Evolutionary conservation across 2,329 filamentous ascomycete species (phyloP).

Genomic region (Juglanconis juglandina): DNA sequence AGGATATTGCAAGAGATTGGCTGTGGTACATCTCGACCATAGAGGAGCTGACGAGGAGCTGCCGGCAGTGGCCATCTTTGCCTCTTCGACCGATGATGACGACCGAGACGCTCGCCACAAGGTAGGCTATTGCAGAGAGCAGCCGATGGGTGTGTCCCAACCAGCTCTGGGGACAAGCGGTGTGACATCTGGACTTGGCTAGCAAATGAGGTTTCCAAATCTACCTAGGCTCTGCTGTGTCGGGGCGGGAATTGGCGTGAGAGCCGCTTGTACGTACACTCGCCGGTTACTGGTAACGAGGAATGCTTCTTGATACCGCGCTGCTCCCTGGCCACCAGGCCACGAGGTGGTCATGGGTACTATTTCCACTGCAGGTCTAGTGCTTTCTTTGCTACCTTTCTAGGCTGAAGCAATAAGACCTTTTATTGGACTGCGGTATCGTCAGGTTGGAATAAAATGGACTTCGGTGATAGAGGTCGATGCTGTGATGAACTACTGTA

Average conservation of each 20-base stretch:
- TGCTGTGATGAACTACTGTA: background rate
- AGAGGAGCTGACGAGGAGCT: background rate
- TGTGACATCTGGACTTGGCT: background rate
- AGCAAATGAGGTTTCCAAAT: background rate
- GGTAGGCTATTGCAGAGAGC: background rate
- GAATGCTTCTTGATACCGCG: background rate
- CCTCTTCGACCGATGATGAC: background rate
- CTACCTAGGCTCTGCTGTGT: too few species aligned
- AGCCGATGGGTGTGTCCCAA: background rate
- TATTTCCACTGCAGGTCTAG: background rate
- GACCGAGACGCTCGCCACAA: background rate
- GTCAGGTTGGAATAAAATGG: background rate
- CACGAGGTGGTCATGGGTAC: background rate
- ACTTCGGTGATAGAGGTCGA: background rate
- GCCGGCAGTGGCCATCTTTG: background rate
- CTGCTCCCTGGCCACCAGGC: background rate
- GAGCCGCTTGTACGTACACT: background rate
- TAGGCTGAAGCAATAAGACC: background rate
- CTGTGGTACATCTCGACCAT: background rate
- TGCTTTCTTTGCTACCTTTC: background rate
- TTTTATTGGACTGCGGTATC: too few species aligned
- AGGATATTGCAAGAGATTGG: slow-evolving; percentile 2
- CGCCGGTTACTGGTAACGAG: background rate
- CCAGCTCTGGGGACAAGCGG: background rate
- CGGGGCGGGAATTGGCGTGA: too few species aligned